A percentile compares a stretch with the other conserved stretches of the same genome.
phyloP scores from a whole-genome alignment of 108 stramenopile species.

The Stephanodiscus minutulus region DNA sequence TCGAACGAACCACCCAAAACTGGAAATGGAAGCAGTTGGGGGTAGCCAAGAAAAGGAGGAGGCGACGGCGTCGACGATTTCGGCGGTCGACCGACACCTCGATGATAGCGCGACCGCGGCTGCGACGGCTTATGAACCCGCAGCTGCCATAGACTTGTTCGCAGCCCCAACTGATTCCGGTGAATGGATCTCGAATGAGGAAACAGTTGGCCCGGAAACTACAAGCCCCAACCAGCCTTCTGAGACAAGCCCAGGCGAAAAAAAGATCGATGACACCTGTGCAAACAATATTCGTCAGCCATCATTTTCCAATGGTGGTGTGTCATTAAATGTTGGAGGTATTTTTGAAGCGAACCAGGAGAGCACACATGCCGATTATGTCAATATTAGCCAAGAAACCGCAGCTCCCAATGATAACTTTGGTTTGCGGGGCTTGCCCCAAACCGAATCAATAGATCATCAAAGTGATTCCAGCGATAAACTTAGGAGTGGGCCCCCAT shows the following conservation, averaged over 20 bases:
- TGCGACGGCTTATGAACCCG: neutral
- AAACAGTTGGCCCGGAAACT: neutral
- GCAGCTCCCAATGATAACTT: neutral
- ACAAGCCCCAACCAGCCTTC: neutral
- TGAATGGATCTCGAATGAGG: slow-evolving; percentile 3
- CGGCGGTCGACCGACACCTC: neutral
- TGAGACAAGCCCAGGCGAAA: no score
- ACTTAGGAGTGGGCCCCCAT: neutral
- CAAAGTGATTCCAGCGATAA: neutral
- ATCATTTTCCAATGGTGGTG: neutral
- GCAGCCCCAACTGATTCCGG: neutral
- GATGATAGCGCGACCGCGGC: neutral
- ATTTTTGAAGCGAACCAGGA: neutral
- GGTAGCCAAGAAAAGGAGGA: neutral
- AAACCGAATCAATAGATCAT: neutral
- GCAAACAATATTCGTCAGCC: neutral
- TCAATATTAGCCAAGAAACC: neutral
- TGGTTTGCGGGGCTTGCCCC: neutral
- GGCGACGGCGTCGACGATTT: neutral
- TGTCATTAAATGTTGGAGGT: neutral
- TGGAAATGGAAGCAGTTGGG: slow-evolving; percentile 6
- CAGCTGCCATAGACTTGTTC: neutral
- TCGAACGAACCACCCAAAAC: neutral
- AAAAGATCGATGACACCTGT: neutral
- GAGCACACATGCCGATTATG: neutral